These are phyloP conservation scores for Citropsis articulata DNA, from an alignment of 345 rosid genomes.

Conservation along the genomic window DNA sequence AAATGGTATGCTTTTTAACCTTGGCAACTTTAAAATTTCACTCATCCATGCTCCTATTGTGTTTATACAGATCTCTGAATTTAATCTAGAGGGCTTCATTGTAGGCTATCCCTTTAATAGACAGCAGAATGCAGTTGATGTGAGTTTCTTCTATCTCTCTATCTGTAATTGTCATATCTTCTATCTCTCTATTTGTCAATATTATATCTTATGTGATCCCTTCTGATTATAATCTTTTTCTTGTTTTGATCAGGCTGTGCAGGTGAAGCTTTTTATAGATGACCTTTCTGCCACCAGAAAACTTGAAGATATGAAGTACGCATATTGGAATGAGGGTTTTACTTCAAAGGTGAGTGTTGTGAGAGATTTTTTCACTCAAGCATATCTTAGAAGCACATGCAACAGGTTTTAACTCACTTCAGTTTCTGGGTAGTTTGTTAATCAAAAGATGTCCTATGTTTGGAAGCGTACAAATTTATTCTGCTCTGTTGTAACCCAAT, in stretches of 20 bases:
- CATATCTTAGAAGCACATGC: background rate
- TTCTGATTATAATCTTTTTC: slow-evolving; percentile 1
- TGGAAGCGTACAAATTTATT: background rate
- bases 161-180: background rate
- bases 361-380: background rate
- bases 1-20: slow-evolving; percentile 2
- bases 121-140: slow-evolving; percentile 29
- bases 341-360: slow-evolving; percentile 57
- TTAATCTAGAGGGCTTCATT: slow-evolving; percentile 60
- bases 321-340: slow-evolving; percentile 73
- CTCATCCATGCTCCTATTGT: background rate
- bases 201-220: background rate
- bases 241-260: slow-evolving; percentile 43
- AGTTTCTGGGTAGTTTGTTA: background rate
- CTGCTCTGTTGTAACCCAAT: background rate
- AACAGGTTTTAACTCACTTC: background rate
- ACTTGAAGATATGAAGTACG: slow-evolving; percentile 56
- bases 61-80: slow-evolving; percentile 56
- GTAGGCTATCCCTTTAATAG: slow-evolving; percentile 68
- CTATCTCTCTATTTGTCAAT: slow-evolving; percentile 4
- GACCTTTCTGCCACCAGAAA: slow-evolving; percentile 56
- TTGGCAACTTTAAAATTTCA: background rate
- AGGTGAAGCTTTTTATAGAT: slow-evolving; percentile 58
- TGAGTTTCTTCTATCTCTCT: slow-evolving; percentile 26
- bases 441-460: background rate